Evolutionary conservation across 257 asterid species (phyloP).

Genomic region (Capsicum pubescens): DNA sequence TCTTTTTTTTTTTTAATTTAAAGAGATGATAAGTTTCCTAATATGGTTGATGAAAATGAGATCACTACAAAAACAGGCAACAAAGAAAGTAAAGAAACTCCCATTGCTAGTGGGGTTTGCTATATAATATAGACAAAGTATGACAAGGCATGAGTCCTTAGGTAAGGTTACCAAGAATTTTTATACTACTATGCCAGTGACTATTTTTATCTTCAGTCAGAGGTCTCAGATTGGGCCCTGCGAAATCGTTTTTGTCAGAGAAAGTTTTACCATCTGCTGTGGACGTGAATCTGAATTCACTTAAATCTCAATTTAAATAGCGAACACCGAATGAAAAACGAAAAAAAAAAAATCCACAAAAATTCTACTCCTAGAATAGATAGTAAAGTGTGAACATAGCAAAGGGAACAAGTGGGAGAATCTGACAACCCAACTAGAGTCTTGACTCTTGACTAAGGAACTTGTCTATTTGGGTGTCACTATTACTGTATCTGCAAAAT

Average conservation of each 20-base stretch:
- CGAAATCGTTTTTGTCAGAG: neutral
- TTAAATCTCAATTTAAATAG: rapidly evolving
- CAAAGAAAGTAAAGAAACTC: neutral
- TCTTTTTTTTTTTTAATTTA: no score
- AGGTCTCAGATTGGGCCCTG: neutral
- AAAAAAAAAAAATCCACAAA: neutral
- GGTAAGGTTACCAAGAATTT: neutral
- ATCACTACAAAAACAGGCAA: neutral
- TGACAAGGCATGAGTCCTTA: neutral
- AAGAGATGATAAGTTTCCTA: no score
- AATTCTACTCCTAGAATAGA: no score
- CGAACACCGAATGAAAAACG: rapidly evolving
- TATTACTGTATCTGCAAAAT: neutral
- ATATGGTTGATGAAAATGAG: neutral
- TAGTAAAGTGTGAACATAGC: neutral
- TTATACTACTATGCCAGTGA: neutral
- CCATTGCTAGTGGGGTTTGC: neutral
- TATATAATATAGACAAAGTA: neutral
- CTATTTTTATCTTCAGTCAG: neutral
- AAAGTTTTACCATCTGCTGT: neutral
- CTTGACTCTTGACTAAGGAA: neutral
- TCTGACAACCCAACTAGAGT: constrained; percentile 26
- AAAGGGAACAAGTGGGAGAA: constrained; percentile 24
- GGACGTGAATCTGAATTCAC: neutral
- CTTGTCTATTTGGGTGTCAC: neutral